phyloP scores from a whole-genome alignment of 768 basidiomycete genomes.

The Kwoniella botswanensis region DNA sequence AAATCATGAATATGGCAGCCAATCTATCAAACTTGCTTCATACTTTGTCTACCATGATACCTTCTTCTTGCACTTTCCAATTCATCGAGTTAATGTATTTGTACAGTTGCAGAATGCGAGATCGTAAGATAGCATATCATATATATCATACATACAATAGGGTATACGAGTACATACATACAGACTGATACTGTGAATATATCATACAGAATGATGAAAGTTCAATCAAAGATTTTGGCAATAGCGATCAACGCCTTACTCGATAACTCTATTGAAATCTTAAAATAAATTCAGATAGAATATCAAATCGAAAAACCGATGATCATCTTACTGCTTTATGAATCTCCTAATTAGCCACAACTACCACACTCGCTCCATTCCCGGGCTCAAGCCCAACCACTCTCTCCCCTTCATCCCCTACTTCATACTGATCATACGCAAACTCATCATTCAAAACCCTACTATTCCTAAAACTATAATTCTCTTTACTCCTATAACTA shows the following conservation, averaged over 20 bases:
- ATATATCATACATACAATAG: background rate
- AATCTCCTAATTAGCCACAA: background rate
- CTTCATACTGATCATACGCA: no score
- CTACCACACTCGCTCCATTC: background rate
- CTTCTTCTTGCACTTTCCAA: no score
- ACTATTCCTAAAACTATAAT: conserved; percentile 2
- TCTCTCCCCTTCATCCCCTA: background rate
- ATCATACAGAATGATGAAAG: background rate
- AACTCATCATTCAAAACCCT: background rate
- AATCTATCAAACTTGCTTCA: no score
- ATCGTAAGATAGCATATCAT: background rate
- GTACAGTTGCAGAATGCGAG: no score
- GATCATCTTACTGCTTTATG: background rate
- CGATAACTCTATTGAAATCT: background rate
- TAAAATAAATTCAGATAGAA: background rate
- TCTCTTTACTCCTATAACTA: background rate
- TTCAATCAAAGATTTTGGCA: background rate
- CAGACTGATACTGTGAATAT: background rate
- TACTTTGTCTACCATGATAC: no score
- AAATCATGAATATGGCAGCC: no score
- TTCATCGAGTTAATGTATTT: no score
- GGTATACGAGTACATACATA: background rate
- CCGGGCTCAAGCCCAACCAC: no score
- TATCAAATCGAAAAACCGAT: background rate
- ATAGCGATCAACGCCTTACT: background rate